Percentiles rank a stretch among this genome's conserved stretches.
These are phyloP conservation scores for Xerocomellus amylosporus DNA, from an alignment of 768 basidiomycete genomes.

Conservation along the genomic window DNA sequence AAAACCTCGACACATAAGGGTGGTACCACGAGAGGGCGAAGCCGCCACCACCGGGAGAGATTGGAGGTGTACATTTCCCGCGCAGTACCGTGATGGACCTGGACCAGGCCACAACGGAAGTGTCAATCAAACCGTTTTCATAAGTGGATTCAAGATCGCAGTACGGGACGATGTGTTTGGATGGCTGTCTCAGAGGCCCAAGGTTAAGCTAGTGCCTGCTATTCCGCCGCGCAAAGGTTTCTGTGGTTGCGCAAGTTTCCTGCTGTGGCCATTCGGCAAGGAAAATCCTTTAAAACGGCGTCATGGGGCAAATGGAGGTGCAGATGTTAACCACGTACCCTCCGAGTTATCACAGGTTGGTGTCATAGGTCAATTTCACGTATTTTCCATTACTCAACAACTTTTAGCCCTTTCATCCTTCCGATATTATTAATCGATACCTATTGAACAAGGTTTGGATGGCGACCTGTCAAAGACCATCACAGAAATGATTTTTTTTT, in stretches of 20 bases:
- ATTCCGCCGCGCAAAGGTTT: not conserved
- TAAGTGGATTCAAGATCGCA: slow-evolving; percentile 19
- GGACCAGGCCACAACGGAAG: not conserved
- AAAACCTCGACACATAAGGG: not conserved
- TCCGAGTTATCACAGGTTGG: not conserved
- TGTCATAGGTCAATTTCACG: not conserved
- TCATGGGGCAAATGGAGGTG: not conserved
- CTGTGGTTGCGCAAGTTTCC: not conserved
- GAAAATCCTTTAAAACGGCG: not conserved
- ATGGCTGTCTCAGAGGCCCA: not conserved
- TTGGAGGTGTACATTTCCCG: not conserved
- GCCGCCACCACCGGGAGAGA: not conserved
- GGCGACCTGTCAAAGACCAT: not conserved
- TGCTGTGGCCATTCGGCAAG: not conserved
- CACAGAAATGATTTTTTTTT: not conserved
- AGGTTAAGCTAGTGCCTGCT: not conserved
- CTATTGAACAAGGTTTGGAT: slow-evolving; percentile 2
- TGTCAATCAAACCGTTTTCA: slow-evolving; percentile 17
- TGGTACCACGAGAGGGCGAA: not conserved
- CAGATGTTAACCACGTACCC: not conserved
- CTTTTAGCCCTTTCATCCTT: slow-evolving; percentile 8
- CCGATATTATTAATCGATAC: slow-evolving; percentile 4
- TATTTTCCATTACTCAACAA: not conserved
- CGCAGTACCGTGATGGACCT: not conserved
- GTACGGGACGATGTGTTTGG: not conserved